Evolutionary conservation across 2,329 filamentous ascomycete species (phyloP), one percentile per base, ranked within the genome.

Genomic region (Zymoseptoria brevis): DNA sequence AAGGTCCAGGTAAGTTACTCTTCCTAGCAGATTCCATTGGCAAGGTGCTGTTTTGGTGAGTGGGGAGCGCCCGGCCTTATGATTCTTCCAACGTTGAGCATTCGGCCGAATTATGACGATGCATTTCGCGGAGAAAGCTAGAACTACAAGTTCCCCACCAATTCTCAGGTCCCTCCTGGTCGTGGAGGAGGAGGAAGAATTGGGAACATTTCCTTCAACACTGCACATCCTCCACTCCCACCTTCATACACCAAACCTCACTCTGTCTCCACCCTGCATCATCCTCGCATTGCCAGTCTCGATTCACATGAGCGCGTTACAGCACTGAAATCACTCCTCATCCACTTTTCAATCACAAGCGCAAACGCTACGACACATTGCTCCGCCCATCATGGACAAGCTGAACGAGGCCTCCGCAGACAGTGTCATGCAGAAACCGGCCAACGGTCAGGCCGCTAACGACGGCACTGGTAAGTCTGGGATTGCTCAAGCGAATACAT

Each of bases 391-490:
- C 57, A 74, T 74, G 72, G 72, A 74, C 59, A 61, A 69, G 58
- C 69, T 79, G 66, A 79, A 78, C 71, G 71, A 75, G 62, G 69
- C 73, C 50, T 77, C 78, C 45, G 72, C 72, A 50, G 79, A 79
- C 69, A 76, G 75, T 58, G 68, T 79, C 57, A 68, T 69, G 64
- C 71, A 69, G 48, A 76, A 77, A 60, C 75, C 78, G 57, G 75
- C 79, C 26, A 77, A 76, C 60, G 75, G 80, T 54, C 75, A 81
- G 53, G 74, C 85, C 51, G 81, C 86, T 55, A 84, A 81, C 55
- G 88, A 91, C 71, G 87, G 87, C 73, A 90, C 88, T 61, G 88
- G 88, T 90, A 74, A 48, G 53, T 45, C 7, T 16, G 11, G 35
- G 35, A 41, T 41, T 13, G 1, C n/a, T 50, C 22, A 24, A 50